Evolutionary conservation across 2,329 filamentous ascomycete genomes (phyloP), one percentile per base, ranked within the genome.

Genomic region (Fusarium tuaranense): DNA sequence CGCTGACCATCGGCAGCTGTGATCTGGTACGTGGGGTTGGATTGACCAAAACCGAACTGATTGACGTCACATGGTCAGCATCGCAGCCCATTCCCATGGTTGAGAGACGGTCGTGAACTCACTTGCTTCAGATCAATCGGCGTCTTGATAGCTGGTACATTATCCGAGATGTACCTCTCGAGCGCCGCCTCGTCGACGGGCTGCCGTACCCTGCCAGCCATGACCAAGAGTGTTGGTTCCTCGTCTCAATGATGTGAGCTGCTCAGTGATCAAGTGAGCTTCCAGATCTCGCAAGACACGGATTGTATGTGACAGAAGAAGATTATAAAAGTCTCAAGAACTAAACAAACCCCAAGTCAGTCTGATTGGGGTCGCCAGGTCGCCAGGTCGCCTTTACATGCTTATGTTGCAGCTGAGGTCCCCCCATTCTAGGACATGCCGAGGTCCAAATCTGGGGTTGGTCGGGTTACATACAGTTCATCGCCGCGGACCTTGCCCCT

Each of bases 31-130:
- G 97, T 99, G 53, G 97, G 97, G 82, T 98, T 99, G 68, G 95
- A 98, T 85, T 98, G 97, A 70, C 97, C 97, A 82, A 97, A 98
- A 79, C 95, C 95, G 82, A 98, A 99, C 94, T 98, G 80, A 36
- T 64, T 51, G 32, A 46, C 61, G 63, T 71, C 39, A 68, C 44
- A 32, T 51, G n/a, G 63, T 64, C 51, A 70, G 65, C 57, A 68
- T 60, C 16, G 65, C 58, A 7, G 38, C 27, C n/a, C 27, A 10
- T 20, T 20, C 13, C 13, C 9, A 25, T 12, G 16, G 32, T 30
- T 5, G 25, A 20, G 7, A 18, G 2, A 13, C 14, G n/a, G 38
- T 36, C 32, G n/a, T 7, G 8, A 4, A 80, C 83, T 69, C 85
- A 95, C 95, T 90, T 98, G 96, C 86, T 98, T 97, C 76, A 98